Evolutionary conservation across 129 eudicot genomes (phyloP), one percentile per base, ranked within the genome.

Genomic region (Ambrosia trifida): DNA sequence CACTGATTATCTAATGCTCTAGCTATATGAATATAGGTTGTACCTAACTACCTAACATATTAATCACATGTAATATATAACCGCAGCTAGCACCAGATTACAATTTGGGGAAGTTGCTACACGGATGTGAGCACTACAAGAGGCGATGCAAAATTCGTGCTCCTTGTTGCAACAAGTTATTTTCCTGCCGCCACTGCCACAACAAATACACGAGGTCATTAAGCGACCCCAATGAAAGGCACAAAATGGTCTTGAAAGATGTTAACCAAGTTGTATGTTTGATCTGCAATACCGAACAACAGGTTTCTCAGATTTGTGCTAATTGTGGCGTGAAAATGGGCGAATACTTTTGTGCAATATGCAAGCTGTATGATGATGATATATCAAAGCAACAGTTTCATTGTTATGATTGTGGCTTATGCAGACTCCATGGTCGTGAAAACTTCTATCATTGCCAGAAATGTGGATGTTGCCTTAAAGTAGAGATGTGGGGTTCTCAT

Each of bases 401-500:
- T 46, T 87, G 97, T 56, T 68, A 78, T 65, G 91, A 85, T 2
- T 90, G 95, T 69, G 97, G 97, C 28, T 70, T 90, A 58, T 90
- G 97, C 89, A 90, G 95, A 78, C 89, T 85, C 24, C 84, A 87
- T 7, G 97, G 91, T 68, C 91, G 86, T 8, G 87, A 85, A 4
- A 83, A 83, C 35, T 83, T 43, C 81, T 90, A 80, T 58, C 97
- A 87, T 66, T 90, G 91, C 87, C 78, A 72, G 4, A 83, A 72
- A 51, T 87, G 95, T 61, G 97, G 95, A 54, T 83, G 89, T 41
- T 87, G 96, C 81, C 87, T 81, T 79, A 20, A 61, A 0, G 64
- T 68, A 20, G 68, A 41, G 54, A 43, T 85, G 70, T 87, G 67
- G 17, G 82, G 79, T 66, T 76, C 68, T 66, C 95, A 90, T 66